Base-by-base conservation (phyloP, 495 filamentous ascomycete genomes). In the Penicillium malachiteum region DNA sequence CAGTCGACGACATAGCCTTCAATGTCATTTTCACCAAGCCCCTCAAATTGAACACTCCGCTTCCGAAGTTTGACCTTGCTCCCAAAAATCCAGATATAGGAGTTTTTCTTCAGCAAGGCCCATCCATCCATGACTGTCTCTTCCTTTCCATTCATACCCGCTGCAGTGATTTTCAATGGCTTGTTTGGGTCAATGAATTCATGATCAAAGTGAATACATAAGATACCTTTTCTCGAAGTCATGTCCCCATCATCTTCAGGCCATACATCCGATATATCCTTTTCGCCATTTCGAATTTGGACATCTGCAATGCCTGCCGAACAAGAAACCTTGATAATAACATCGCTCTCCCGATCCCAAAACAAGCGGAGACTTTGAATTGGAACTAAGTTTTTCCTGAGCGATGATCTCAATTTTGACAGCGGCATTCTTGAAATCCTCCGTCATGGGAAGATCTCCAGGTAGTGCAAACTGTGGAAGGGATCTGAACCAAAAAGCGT, bases 401-500 rank as follows among this genome's bases (percentile, higher is more conserved):
- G n/a, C n/a, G 16, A 41, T 37, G 26, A 42, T 45, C 7, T 49
- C 45, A 39, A 60, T 54, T 16, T 35, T 40, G 7, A 52, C 55
- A 6, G 47, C 35, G 5, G 41, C 32, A 5, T 50, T 39, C 40
- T 44, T 50, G 43, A 52, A 52, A 3, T 17, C 38, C 9, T 34
- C 34, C 31, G 54, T 5, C 16, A 66, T 12, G 21, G 46, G 49
- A 9, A 32, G 30, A 51, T 75, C 72, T 12, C 62, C 53, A 4
- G 72, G 72, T 7, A 72, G 47, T 17, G 60, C 48, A 54, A 77
- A 77, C 34, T 73, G 69, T 11, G 64, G 62, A n/a, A 72, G 50
- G 12, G 52, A 11, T 17, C 55, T 65, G 63, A 75, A 77, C 21
- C 48, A 45, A 26, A 74, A 55, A 4, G 58, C 69, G 54, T 75